Conservation (phyloP, 73 alveolate species). For the Blepharisma japonicum region DNA sequence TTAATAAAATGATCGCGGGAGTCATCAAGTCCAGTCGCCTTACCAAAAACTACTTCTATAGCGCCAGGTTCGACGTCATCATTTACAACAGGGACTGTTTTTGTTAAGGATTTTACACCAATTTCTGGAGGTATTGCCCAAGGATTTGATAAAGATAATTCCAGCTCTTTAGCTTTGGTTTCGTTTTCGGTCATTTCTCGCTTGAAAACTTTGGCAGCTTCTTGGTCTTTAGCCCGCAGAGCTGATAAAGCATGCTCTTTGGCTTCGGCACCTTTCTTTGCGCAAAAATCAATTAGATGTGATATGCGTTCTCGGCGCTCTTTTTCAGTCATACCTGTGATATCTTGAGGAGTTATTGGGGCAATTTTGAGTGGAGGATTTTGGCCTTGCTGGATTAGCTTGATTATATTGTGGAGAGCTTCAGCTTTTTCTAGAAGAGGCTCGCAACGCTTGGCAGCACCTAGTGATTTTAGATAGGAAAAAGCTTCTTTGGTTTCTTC, state of each 20-base stretch:
- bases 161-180: background rate
- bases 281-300: background rate
- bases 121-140: conserved; percentile 15
- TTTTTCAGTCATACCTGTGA: conserved; percentile 24
- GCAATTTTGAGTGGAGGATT: background rate
- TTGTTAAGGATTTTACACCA: background rate
- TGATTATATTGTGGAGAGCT: background rate
- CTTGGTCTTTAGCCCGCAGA: background rate
- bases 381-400: background rate
- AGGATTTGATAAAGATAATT: background rate
- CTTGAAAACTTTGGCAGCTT: background rate
- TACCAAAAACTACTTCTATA: conserved; percentile 1
- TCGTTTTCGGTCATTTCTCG: conserved; percentile 4
- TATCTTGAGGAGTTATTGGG: conserved; percentile 6
- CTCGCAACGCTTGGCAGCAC: background rate
- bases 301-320: background rate
- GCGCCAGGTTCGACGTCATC: conserved; percentile 18
- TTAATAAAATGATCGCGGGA: background rate
- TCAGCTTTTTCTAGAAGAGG: background rate
- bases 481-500: conserved; percentile 15
- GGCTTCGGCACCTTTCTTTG: background rate
- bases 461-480: background rate
- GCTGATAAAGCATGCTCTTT: conserved; percentile 8
- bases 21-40: background rate
- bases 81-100: background rate